phyloP scores from a whole-genome alignment of 2,329 filamentous ascomycete species.

The Colletotrichum orbiculare region DNA sequence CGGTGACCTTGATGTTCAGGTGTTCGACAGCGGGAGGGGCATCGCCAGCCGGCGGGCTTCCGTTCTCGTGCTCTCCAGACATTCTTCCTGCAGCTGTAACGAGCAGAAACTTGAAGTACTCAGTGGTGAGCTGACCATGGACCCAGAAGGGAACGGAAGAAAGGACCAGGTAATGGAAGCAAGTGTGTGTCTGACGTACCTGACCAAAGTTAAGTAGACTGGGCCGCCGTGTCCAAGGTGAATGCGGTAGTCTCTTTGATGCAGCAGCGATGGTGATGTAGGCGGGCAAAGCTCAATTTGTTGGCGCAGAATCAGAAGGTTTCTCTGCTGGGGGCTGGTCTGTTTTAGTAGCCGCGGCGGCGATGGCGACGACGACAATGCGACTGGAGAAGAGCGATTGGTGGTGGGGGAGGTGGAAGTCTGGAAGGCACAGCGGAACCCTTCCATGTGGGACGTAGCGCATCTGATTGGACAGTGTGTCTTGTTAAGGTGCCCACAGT shows the following conservation, averaged over 20 bases:
- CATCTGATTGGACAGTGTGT: constrained; percentile 19
- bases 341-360: too few relatives aligned
- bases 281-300: too few relatives aligned
- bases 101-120: too few relatives aligned
- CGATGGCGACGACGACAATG: background rate
- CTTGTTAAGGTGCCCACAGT: background rate
- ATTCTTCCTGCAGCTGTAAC: constrained; percentile 48
- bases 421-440: background rate
- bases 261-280: too few relatives aligned
- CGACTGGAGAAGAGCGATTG: background rate
- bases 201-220: too few relatives aligned
- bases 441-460: constrained; percentile 24
- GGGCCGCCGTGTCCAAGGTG: too few relatives aligned
- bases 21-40: constrained; percentile 75
- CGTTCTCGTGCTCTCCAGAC: constrained; percentile 64
- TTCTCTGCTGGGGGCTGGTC: too few relatives aligned
- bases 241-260: too few relatives aligned
- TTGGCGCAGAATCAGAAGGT: background rate
- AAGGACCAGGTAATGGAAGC: too few relatives aligned
- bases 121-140: too few relatives aligned
- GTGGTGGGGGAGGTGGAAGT: background rate
- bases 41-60: constrained; percentile 51
- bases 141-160: too few relatives aligned
- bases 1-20: constrained; percentile 98
- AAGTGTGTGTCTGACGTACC: too few relatives aligned